Percentiles rank a stretch among this genome's conserved stretches.
phyloP scores from a whole-genome alignment of 495 filamentous ascomycete species.

The Amphirosellinia nigrospora region DNA sequence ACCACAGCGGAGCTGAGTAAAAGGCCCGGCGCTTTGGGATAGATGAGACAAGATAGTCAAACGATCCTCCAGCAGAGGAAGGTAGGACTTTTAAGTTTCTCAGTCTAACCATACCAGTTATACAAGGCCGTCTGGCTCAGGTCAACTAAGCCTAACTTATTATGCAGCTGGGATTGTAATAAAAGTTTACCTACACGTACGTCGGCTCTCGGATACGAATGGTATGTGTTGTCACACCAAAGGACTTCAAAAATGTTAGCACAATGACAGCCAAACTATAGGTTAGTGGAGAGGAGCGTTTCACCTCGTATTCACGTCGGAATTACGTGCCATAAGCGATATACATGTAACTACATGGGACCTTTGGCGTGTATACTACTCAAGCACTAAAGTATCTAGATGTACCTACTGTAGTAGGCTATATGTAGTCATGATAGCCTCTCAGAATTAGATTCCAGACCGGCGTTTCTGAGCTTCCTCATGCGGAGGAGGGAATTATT shows the following conservation, averaged over 20 bases:
- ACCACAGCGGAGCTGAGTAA: not conserved
- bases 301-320: not conserved
- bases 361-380: no score
- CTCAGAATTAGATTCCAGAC: not conserved
- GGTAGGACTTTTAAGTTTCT: not conserved
- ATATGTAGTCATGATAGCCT: not conserved
- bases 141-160: not conserved
- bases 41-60: not conserved
- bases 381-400: slow-evolving; percentile 1
- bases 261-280: not conserved
- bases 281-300: not conserved
- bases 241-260: not conserved
- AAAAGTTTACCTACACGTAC: not conserved
- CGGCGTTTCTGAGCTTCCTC: not conserved
- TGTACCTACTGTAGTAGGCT: not conserved
- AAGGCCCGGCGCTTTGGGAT: not conserved
- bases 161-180: not conserved
- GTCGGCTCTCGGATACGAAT: not conserved
- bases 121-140: not conserved
- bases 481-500: not conserved
- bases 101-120: not conserved
- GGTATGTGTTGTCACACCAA: not conserved
- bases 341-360: not conserved
- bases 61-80: not conserved
- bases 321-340: not conserved